Conservation (phyloP, 2,329 filamentous ascomycete genomes). For the Metarhizium guizhouense region DNA sequence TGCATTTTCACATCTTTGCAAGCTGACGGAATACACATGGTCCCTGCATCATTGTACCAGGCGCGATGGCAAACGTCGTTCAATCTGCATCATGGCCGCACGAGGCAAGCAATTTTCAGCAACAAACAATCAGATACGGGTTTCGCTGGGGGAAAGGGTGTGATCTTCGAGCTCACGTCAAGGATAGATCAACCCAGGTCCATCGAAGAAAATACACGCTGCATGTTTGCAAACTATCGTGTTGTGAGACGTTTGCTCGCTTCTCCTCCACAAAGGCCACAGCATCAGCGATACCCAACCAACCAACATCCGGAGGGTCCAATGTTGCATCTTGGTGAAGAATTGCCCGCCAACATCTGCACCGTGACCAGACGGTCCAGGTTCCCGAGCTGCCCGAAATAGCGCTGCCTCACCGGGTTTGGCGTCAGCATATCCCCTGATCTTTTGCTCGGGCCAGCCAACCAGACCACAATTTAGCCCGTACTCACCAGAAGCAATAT, state of each 20-base stretch:
- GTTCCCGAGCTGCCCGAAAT: background rate
- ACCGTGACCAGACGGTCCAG: background rate
- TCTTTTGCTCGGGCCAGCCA: background rate
- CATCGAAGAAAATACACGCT: too few species aligned
- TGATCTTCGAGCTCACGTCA: background rate
- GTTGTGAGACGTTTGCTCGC: background rate
- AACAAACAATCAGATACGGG: background rate
- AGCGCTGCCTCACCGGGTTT: background rate
- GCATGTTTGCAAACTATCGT: background rate
- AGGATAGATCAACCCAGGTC: background rate
- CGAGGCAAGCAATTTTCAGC: background rate
- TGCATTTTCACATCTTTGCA: too few species aligned
- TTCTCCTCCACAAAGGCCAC: background rate
- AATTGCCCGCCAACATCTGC: background rate
- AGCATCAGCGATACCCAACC: background rate
- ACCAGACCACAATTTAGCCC: background rate
- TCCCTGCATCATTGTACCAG: too few species aligned
- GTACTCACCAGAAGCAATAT: background rate
- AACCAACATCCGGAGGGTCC: background rate
- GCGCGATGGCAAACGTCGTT: too few species aligned
- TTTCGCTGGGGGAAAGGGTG: background rate
- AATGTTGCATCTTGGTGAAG: background rate
- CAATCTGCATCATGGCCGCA: background rate
- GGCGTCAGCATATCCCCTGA: background rate
- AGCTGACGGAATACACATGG: too few species aligned